Evolutionary conservation across 495 filamentous ascomycete genomes (phyloP).

Genomic region (Articulospora tetracladia): DNA sequence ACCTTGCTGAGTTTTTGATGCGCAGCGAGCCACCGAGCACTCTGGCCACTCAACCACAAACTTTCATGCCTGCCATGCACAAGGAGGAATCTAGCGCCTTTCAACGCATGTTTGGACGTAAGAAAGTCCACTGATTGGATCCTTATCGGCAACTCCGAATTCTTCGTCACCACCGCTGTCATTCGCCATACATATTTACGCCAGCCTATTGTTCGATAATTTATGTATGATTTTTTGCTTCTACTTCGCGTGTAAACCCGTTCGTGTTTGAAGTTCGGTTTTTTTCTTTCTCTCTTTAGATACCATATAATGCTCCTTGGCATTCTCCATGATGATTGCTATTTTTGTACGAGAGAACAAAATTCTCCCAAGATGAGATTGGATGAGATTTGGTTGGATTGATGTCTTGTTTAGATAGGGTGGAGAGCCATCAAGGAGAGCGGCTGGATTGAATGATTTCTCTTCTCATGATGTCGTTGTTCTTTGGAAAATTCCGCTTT

Average conservation of each 20-base stretch:
- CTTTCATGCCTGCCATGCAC: conserved; percentile 19
- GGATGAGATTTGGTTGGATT: neutral
- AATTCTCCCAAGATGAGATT: neutral
- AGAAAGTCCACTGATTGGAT: conserved; percentile 20
- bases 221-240: neutral
- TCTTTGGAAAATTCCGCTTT: neutral
- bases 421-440: neutral
- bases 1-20: conserved; percentile 76
- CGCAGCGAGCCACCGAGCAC: conserved; percentile 65
- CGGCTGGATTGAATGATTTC: neutral
- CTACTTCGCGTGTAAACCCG: neutral
- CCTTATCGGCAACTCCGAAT: neutral
- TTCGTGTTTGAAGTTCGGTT: neutral
- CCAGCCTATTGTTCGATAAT: neutral
- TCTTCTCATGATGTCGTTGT: neutral
- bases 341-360: neutral
- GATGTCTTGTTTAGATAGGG: neutral
- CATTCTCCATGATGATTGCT: neutral
- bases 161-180: neutral
- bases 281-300: neutral
- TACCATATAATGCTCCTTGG: neutral
- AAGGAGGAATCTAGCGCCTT: conserved; percentile 25
- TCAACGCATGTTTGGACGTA: conserved; percentile 24
- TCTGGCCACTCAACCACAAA: conserved; percentile 17
- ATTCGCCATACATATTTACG: neutral